phyloP scores from a whole-genome alignment of 805 yeast species.

The Candida glaebosa region DNA sequence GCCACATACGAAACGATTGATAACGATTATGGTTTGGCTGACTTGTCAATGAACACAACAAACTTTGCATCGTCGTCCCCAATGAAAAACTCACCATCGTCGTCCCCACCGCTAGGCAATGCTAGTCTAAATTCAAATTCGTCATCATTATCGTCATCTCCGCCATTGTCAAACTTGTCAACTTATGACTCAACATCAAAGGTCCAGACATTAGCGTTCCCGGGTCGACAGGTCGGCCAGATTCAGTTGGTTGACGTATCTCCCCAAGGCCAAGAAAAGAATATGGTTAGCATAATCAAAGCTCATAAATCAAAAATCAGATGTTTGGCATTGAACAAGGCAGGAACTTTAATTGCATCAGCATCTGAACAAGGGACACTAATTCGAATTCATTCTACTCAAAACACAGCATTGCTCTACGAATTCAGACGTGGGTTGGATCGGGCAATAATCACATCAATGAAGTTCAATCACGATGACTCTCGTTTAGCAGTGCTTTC shows the following conservation, averaged over 20 bases:
- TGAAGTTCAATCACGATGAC: conserved; percentile 80
- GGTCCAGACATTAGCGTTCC: conserved; percentile 65
- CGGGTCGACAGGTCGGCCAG: conserved; percentile 73
- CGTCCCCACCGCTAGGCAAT: not conserved
- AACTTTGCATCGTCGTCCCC: conserved; percentile 10
- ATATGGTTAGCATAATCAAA: conserved; percentile 62
- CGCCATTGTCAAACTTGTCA: conserved; percentile 1
- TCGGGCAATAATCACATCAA: conserved; percentile 73
- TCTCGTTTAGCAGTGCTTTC: conserved; percentile 77
- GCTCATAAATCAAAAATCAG: conserved; percentile 72
- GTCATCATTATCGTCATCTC: conserved; percentile 8
- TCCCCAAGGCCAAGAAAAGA: conserved; percentile 59
- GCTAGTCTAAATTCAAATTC: conserved; percentile 3
- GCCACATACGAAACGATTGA: conserved; percentile 62
- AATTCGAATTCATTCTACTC: conserved; percentile 67
- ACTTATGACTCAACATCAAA: conserved; percentile 14
- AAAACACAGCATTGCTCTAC: conserved; percentile 63
- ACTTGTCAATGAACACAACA: conserved; percentile 37
- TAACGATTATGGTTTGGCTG: conserved; percentile 64
- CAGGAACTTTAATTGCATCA: conserved; percentile 70
- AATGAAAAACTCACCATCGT: not conserved
- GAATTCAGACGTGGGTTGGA: conserved; percentile 92
- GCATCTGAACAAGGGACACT: conserved; percentile 84
- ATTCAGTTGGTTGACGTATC: conserved; percentile 75
- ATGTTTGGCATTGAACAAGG: conserved; percentile 57